Conservation (phyloP, 306 rosid genomes). For the Dalbergia oliveri region DNA sequence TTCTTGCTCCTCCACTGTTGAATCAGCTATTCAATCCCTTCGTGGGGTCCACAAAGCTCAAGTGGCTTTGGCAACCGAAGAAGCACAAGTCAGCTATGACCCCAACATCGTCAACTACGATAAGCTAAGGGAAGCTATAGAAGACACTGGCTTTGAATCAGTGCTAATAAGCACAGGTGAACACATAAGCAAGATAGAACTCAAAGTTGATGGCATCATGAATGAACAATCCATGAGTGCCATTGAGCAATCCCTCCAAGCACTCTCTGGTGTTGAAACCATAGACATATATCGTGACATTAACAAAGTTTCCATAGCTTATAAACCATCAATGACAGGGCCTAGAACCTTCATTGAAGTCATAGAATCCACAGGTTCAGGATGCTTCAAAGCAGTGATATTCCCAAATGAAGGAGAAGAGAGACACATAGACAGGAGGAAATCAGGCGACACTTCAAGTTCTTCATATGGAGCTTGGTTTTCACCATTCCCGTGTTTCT, state of each 20-base stretch:
- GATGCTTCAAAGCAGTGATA: slow-evolving; percentile 67
- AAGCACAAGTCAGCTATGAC: slow-evolving; percentile 74
- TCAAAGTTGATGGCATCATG: slow-evolving; percentile 63
- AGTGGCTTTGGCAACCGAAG: slow-evolving; percentile 78
- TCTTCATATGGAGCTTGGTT: slow-evolving; percentile 69
- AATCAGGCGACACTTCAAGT: slow-evolving; percentile 59
- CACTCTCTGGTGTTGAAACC: slow-evolving; percentile 67
- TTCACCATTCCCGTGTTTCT: slow-evolving; percentile 78
- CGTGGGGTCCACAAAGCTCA: slow-evolving; percentile 70
- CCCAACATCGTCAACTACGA: slow-evolving; percentile 59
- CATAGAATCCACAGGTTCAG: slow-evolving; percentile 72
- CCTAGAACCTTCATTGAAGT: slow-evolving; percentile 79
- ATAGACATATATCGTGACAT: slow-evolving; percentile 39
- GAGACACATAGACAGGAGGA: slow-evolving; percentile 61
- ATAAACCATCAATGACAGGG: slow-evolving; percentile 68
- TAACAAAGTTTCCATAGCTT: slow-evolving; percentile 67
- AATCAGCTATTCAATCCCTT: slow-evolving; percentile 64
- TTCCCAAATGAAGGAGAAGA: slow-evolving; percentile 62
- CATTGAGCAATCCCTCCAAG: slow-evolving; percentile 57
- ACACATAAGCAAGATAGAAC: slow-evolving; percentile 70
- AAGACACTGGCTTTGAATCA: slow-evolving; percentile 68
- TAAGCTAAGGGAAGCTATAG: slow-evolving; percentile 54
- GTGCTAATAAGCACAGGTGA: slow-evolving; percentile 65
- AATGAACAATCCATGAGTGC: slow-evolving; percentile 50
- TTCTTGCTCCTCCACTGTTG: slow-evolving; percentile 75